Evolutionary conservation across 768 basidiomycete species (phyloP).

Genomic region (Atractiella rhizophila): DNA sequence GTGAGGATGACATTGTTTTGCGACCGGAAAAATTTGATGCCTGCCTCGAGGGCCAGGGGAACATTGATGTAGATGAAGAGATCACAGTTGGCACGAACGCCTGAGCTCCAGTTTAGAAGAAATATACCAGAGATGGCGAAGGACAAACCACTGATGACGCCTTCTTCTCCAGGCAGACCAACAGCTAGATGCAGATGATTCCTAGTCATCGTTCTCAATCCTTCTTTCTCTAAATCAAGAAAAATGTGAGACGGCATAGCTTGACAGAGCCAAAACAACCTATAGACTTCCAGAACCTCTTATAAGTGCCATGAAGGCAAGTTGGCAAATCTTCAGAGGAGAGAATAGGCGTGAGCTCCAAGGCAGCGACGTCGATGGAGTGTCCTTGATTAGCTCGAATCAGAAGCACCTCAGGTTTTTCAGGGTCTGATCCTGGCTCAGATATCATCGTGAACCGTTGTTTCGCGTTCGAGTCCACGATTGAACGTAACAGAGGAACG

Average conservation of each 20-base stretch:
- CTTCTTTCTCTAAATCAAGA: slow-evolving; percentile 10
- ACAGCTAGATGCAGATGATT: slow-evolving; percentile 88
- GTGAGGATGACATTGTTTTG: not conserved
- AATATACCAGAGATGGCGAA: not conserved
- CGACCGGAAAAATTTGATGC: slow-evolving; percentile 25
- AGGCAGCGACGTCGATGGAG: slow-evolving; percentile 43
- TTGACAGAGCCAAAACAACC: slow-evolving; percentile 24
- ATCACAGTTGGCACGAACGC: slow-evolving; percentile 53
- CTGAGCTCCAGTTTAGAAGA: slow-evolving; percentile 23
- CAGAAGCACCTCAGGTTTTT: slow-evolving; percentile 42
- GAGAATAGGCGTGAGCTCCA: slow-evolving; percentile 38
- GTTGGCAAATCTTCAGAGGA: slow-evolving; percentile 41
- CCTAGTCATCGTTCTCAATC: slow-evolving; percentile 35
- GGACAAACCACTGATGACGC: slow-evolving; percentile 46
- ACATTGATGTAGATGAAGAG: slow-evolving; percentile 63
- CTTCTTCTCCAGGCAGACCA: slow-evolving; percentile 33
- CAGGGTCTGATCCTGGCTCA: slow-evolving; percentile 23
- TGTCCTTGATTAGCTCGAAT: slow-evolving; percentile 80
- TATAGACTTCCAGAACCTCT: slow-evolving; percentile 43
- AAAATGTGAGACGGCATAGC: not conserved
- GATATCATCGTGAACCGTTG: slow-evolving; percentile 35
- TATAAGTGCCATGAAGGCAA: slow-evolving; percentile 60
- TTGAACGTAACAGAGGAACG: no score
- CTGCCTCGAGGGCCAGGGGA: slow-evolving; percentile 34
- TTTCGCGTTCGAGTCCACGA: slow-evolving; percentile 45